Base-by-base conservation (phyloP, 1,139 yeast species). In the Kurtzmaniella quercitrusa region DNA sequence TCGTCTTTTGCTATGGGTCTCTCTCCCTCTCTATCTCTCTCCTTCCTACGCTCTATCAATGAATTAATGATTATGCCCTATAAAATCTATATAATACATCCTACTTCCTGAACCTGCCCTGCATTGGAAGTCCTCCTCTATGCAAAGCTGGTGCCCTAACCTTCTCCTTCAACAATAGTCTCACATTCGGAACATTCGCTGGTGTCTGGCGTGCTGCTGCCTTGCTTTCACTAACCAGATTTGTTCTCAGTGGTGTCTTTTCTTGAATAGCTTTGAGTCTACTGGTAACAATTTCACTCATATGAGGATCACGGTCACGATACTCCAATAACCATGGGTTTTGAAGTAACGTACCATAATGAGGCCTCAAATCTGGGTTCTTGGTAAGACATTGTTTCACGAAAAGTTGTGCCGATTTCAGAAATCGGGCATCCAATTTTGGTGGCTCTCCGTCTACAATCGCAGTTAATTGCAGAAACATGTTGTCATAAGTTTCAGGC, bases 401-500 rank as follows among this genome's bases (percentile, higher is more conserved):
- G 63, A 93, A 93, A 50, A 81, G 78, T 52, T 81, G 85, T 0
- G 98, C 98, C 43, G 82, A 85, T n/a, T 73, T 63, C 1, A 93
- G 80, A 59, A 79, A 93, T 25, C 66, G 76, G 2, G 67, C 50
- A 50, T 71, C 73, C 47, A 93, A 70, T 43, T 73, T 72, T 5
- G 98, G 98, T 5, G 98, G 94, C 34, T 89, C 95, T 9, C 97
- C 98, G 59, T 91, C 96, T 17, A 93, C 97, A 58, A 93, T 93
- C 2, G 97, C 98, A 65, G 90, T 85, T 51, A 93, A 74, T 65
- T 93, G 98, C 15, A 95, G 85, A 58, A 93, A 91, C 11, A 93
- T 88, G 60, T 88, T 89, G 50, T 82, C 86, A 57, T 82, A 90
- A 2, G 97, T 87, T 57, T 91, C 97, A 2, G 96, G 87, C 3